Evolutionary conservation across 495 filamentous ascomycete genomes (phyloP).

Genomic region (Talaromyces ruber): DNA sequence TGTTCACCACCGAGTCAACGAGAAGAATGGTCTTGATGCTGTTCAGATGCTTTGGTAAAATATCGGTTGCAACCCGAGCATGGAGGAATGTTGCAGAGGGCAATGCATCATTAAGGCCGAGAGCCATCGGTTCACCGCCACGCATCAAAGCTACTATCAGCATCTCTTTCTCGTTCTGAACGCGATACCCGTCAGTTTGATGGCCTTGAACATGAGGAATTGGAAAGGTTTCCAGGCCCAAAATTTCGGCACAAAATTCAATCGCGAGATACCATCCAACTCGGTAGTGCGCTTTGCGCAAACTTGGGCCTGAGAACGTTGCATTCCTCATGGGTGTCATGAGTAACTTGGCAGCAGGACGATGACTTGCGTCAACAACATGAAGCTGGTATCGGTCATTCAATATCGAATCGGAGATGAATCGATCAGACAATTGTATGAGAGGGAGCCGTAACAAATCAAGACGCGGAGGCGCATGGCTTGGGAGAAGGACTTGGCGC

Average conservation of each 20-base stretch:
- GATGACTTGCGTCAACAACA: slow-evolving; percentile 37
- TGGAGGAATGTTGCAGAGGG: slow-evolving; percentile 48
- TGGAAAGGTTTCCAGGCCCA: slow-evolving; percentile 43
- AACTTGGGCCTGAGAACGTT: slow-evolving; percentile 27
- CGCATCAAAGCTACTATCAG: slow-evolving; percentile 57
- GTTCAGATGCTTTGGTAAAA: slow-evolving; percentile 34
- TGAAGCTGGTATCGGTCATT: slow-evolving; percentile 6
- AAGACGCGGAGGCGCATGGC: slow-evolving; percentile 30
- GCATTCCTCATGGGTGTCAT: slow-evolving; percentile 50
- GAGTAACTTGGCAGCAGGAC: slow-evolving; percentile 40
- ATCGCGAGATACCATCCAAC: slow-evolving; percentile 49
- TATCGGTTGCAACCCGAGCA: slow-evolving; percentile 35
- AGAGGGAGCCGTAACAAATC: slow-evolving; percentile 38
- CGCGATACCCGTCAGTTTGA: slow-evolving; percentile 38
- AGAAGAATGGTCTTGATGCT: slow-evolving; percentile 36
- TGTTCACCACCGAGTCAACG: slow-evolving; percentile 58
- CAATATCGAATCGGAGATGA: slow-evolving; percentile 24
- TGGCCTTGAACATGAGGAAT: slow-evolving; percentile 50
- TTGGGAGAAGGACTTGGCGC: slow-evolving; percentile 41
- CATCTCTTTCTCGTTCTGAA: slow-evolving; percentile 40
- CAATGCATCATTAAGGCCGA: slow-evolving; percentile 49
- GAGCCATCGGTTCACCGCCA: slow-evolving; percentile 58
- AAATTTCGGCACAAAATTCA: slow-evolving; percentile 33
- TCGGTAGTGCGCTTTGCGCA: slow-evolving; percentile 42
- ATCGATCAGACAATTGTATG: slow-evolving; percentile 25